Evolutionary conservation across 1,284 basidiomycete genomes (phyloP).

Genomic region (Pseudomicrostroma phylloplanum): DNA sequence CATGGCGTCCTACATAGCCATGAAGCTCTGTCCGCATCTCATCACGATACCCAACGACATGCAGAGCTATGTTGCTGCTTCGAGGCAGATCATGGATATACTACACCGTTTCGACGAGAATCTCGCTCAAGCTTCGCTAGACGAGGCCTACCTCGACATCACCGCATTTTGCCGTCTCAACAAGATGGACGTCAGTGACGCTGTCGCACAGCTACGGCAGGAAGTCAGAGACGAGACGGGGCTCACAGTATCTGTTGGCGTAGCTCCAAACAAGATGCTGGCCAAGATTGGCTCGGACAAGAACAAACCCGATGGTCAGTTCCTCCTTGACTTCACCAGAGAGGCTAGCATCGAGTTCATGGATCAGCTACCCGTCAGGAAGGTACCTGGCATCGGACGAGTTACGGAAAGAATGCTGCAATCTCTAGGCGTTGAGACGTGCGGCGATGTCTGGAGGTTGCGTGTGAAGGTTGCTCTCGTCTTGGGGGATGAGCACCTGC

Average conservation of each 20-base stretch:
- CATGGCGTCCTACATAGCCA: slow-evolving; percentile 74
- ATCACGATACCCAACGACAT: slow-evolving; percentile 60
- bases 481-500: slow-evolving; percentile 28
- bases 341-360: slow-evolving; percentile 37
- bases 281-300: slow-evolving; percentile 83
- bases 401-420: slow-evolving; percentile 46
- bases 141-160: slow-evolving; percentile 70
- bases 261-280: slow-evolving; percentile 59
- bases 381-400: slow-evolving; percentile 45
- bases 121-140: slow-evolving; percentile 72
- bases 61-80: slow-evolving; percentile 44
- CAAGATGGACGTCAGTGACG: slow-evolving; percentile 63
- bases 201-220: slow-evolving; percentile 57
- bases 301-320: slow-evolving; percentile 47
- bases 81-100: slow-evolving; percentile 53
- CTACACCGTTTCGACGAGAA: slow-evolving; percentile 72
- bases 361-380: slow-evolving; percentile 37
- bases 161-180: slow-evolving; percentile 69
- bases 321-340: slow-evolving; percentile 27
- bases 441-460: slow-evolving; percentile 42
- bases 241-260: slow-evolving; percentile 80
- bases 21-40: slow-evolving; percentile 87
- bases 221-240: slow-evolving; percentile 49
- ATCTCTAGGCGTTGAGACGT: slow-evolving; percentile 36
- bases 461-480: slow-evolving; percentile 40